Conservation (phyloP, 208 protist genomes). For the Acanthamoeba royreba region DNA sequence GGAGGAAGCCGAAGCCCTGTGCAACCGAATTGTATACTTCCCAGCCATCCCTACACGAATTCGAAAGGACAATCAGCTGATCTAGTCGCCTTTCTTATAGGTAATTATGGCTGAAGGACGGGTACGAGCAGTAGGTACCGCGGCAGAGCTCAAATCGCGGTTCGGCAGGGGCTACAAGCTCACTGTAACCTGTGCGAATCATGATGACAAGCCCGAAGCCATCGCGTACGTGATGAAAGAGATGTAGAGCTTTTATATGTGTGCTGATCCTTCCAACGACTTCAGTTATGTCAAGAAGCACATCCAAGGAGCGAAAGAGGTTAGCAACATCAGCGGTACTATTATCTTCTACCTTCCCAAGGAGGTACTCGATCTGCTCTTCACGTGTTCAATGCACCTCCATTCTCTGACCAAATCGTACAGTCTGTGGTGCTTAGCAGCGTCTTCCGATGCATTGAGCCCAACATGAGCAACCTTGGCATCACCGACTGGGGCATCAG, state of each 20-base stretch:
- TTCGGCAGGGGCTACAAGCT: slow-evolving; percentile 47
- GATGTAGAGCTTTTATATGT: not conserved
- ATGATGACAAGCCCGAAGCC: not conserved
- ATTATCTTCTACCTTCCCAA: slow-evolving; percentile 14
- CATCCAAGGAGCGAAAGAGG: not conserved
- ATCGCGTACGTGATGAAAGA: not conserved
- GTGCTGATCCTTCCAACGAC: not conserved
- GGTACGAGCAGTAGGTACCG: not conserved
- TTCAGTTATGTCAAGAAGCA: slow-evolving; percentile 10
- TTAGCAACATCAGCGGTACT: not conserved
- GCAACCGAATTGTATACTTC: not conserved
- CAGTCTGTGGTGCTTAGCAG: not conserved
- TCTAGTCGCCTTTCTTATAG: not conserved
- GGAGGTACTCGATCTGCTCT: not conserved
- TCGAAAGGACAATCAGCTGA: slow-evolving; percentile 65
- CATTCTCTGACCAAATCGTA: not conserved
- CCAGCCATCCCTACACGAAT: not conserved
- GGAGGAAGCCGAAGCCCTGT: slow-evolving; percentile 55
- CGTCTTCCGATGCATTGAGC: not conserved
- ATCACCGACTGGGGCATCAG: slow-evolving; percentile 64
- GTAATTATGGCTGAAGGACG: not conserved
- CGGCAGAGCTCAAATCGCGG: not conserved
- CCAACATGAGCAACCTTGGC: not conserved
- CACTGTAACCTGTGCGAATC: not conserved
- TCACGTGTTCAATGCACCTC: not conserved